phyloP scores from a whole-genome alignment of 2,329 filamentous ascomycete species.

The Venturia nashicola region DNA sequence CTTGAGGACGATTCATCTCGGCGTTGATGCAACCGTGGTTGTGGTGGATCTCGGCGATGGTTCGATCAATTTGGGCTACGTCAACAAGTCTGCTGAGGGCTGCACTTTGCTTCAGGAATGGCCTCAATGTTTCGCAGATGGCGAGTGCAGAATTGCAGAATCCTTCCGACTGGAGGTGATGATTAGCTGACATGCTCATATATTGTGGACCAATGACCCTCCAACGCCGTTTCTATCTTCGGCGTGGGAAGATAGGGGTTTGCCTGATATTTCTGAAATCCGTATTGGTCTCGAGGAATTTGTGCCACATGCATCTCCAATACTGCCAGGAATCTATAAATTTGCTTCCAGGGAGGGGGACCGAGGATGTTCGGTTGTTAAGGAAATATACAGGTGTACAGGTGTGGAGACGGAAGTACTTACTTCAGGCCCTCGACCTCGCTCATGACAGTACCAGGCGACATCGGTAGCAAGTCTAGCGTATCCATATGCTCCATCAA shows the following conservation, averaged over 20 bases:
- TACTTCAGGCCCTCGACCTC: constrained; percentile 8
- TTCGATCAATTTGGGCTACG: constrained; percentile 8
- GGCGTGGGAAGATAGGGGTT: background rate
- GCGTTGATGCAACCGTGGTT: constrained; percentile 13
- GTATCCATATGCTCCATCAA: constrained; percentile 9
- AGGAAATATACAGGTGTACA: background rate
- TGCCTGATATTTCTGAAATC: background rate
- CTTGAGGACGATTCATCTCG: constrained; percentile 13
- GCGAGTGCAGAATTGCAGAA: constrained; percentile 11
- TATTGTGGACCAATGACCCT: background rate
- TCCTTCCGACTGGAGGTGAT: constrained; percentile 3
- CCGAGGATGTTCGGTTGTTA: too few species aligned
- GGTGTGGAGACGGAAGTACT: background rate
- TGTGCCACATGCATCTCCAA: too few species aligned
- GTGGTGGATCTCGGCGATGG: constrained; percentile 13
- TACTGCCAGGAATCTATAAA: too few species aligned
- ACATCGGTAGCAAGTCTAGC: constrained; percentile 10
- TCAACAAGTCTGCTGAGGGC: background rate
- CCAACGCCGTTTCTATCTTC: background rate
- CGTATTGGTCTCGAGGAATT: background rate
- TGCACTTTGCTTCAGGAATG: background rate
- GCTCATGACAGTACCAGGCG: constrained; percentile 14
- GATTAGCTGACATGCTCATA: background rate
- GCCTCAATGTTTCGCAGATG: constrained; percentile 11
- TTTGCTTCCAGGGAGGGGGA: too few species aligned